These are phyloP conservation scores for Auxenochlorella pyrenoidosa DNA, from an alignment of 139 green algal species.

Conservation along the genomic window DNA sequence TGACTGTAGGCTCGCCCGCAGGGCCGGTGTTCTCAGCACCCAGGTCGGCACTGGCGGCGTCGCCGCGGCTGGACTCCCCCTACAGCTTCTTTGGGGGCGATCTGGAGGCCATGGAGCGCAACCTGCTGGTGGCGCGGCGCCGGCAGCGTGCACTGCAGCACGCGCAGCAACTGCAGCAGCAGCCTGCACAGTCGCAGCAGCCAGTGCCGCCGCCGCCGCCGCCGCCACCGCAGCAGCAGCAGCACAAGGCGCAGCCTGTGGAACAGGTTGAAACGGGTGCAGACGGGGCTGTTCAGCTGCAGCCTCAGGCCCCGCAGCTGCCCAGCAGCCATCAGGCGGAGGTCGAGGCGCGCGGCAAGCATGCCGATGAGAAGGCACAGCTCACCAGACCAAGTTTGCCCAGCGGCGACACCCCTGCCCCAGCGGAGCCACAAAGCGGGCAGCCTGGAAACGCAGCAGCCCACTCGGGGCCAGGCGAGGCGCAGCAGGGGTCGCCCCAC, in stretches of 20 bases:
- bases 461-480: not conserved
- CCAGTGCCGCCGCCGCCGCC: not conserved
- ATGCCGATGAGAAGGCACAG: no score
- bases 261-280: not conserved
- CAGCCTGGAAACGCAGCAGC: not conserved
- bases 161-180: not conserved
- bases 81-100: slow-evolving; percentile 32
- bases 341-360: no score
- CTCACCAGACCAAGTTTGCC: not conserved
- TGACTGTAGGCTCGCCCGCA: not conserved
- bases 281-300: no score
- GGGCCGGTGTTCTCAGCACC: no score
- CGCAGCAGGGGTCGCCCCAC: not conserved
- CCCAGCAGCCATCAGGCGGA: not conserved
- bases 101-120: slow-evolving; percentile 8
- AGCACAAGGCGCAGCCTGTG: not conserved
- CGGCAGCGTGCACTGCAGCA: not conserved
- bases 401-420: not conserved
- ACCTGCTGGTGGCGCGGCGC: not conserved
- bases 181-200: not conserved
- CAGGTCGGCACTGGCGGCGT: no score
- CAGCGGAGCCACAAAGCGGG: not conserved
- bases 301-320: not conserved
- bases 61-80: not conserved
- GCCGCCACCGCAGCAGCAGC: not conserved